These are phyloP conservation scores for Beverwykella pulmonaria DNA, from an alignment of 495 filamentous ascomycete species.

Conservation along the genomic window DNA sequence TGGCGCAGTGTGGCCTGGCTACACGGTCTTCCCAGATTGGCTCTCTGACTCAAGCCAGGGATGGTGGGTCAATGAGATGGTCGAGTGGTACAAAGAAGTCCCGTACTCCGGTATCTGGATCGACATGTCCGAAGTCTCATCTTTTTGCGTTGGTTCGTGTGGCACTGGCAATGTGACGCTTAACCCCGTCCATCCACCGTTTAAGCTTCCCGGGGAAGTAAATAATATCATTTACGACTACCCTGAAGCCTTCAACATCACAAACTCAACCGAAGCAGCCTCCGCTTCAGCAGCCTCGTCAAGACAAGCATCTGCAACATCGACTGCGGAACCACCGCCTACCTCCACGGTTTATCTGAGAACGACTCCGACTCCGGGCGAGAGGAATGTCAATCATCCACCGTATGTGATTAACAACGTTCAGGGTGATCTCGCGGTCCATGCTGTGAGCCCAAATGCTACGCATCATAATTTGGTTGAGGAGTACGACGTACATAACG, in stretches of 20 bases:
- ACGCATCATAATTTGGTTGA: constrained; percentile 71
- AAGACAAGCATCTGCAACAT: constrained; percentile 53
- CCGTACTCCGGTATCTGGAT: constrained; percentile 65
- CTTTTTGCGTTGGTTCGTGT: constrained; percentile 81
- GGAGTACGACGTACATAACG: constrained; percentile 82
- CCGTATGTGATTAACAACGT: constrained; percentile 82
- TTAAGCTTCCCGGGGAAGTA: constrained; percentile 64
- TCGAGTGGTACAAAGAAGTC: constrained; percentile 37
- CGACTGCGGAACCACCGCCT: constrained; percentile 47
- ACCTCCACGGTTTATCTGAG: constrained; percentile 57
- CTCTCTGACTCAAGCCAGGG: constrained; percentile 57
- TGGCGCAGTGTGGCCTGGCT: constrained; percentile 65
- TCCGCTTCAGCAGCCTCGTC: constrained; percentile 58
- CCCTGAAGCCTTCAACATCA: constrained; percentile 71
- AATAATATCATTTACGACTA: constrained; percentile 64
- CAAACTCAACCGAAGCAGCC: constrained; percentile 69
- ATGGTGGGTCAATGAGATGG: constrained; percentile 75
- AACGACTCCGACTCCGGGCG: constrained; percentile 66
- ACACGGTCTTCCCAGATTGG: constrained; percentile 70
- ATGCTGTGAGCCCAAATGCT: constrained; percentile 76
- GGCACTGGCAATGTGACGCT: constrained; percentile 67
- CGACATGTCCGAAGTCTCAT: constrained; percentile 54
- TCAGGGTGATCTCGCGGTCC: constrained; percentile 72
- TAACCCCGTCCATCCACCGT: constrained; percentile 72
- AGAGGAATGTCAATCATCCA: constrained; percentile 76